phyloP scores from a whole-genome alignment of 441 rosid genomes.

The Pelargonium fulgidum region DNA sequence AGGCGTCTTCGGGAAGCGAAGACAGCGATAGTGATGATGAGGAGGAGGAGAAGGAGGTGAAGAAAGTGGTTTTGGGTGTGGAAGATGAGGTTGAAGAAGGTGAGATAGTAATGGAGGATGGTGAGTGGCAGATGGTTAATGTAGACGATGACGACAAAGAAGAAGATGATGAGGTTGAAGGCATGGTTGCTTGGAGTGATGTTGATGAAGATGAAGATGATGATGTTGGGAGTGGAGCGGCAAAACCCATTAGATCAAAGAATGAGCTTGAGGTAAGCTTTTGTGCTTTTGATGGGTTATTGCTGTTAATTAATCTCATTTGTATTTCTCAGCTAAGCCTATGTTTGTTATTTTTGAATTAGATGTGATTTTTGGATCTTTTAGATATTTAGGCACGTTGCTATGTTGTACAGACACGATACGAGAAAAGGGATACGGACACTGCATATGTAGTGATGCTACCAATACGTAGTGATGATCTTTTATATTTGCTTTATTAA shows the following conservation, averaged over 20 bases:
- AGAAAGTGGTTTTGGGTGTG: conserved; percentile 22
- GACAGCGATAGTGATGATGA: conserved; percentile 7
- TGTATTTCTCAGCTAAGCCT: not conserved
- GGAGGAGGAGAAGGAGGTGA: conserved; percentile 22
- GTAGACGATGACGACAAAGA: conserved; percentile 1
- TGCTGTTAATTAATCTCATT: not conserved
- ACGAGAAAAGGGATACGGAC: too few relatives aligned
- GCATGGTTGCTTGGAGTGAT: conserved; percentile 18
- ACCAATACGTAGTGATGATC: too few relatives aligned
- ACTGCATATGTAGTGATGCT: too few relatives aligned
- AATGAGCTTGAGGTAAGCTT: conserved; percentile 65
- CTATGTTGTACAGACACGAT: too few relatives aligned
- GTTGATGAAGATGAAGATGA: conserved; percentile 29
- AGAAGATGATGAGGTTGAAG: conserved; percentile 2
- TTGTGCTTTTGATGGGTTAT: conserved; percentile 1
- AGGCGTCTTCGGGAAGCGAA: conserved; percentile 10
- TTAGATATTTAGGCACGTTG: too few relatives aligned
- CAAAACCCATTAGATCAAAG: conserved; percentile 68
- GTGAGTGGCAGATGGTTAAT: conserved; percentile 27
- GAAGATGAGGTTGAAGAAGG: conserved; percentile 74
- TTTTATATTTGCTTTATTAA: too few relatives aligned
- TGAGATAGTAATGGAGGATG: conserved; percentile 45
- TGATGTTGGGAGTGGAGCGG: conserved; percentile 27
- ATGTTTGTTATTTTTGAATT: too few relatives aligned
- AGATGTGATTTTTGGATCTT: too few relatives aligned